Conservation (phyloP, 495 filamentous ascomycete genomes). For the Annulohypoxylon stygium region DNA sequence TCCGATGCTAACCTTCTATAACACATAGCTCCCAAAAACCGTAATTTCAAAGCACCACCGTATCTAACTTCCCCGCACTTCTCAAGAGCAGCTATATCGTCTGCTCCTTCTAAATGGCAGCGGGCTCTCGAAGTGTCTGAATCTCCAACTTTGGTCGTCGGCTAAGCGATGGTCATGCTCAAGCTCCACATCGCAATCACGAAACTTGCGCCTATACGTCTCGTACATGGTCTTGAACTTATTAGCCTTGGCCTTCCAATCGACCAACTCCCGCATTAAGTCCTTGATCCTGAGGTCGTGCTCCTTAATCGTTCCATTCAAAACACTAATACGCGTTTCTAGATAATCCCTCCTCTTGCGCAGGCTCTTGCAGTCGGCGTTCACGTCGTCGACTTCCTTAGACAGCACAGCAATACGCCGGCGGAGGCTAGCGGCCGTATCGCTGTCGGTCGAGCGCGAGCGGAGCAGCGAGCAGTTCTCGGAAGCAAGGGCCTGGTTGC, state of each 20-base stretch:
- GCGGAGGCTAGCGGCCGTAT: slow-evolving; percentile 23
- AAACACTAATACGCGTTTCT: slow-evolving; percentile 24
- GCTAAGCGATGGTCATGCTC: slow-evolving; percentile 21
- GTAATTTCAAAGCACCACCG: background rate
- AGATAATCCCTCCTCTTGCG: slow-evolving; percentile 29
- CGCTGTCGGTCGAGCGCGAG: slow-evolving; percentile 32
- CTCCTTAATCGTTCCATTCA: slow-evolving; percentile 36
- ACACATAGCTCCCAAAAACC: slow-evolving; percentile 6
- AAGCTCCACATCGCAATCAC: slow-evolving; percentile 14
- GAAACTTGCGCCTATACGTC: slow-evolving; percentile 15
- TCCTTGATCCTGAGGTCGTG: background rate
- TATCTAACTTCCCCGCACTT: background rate
- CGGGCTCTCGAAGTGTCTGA: slow-evolving; percentile 19
- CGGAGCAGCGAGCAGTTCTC: slow-evolving; percentile 31
- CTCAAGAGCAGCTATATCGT: slow-evolving; percentile 23
- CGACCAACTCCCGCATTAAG: background rate
- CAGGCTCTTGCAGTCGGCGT: slow-evolving; percentile 24
- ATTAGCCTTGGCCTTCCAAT: slow-evolving; percentile 14
- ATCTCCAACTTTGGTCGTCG: slow-evolving; percentile 28
- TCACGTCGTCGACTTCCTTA: slow-evolving; percentile 42
- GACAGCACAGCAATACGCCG: slow-evolving; percentile 29
- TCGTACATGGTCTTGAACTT: slow-evolving; percentile 19
- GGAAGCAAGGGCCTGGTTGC: slow-evolving; percentile 36
- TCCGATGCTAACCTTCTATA: background rate
- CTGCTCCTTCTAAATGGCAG: slow-evolving; percentile 11